phyloP scores from a whole-genome alignment of 768 basidiomycete genomes.

The Phylloporus arenicola region DNA sequence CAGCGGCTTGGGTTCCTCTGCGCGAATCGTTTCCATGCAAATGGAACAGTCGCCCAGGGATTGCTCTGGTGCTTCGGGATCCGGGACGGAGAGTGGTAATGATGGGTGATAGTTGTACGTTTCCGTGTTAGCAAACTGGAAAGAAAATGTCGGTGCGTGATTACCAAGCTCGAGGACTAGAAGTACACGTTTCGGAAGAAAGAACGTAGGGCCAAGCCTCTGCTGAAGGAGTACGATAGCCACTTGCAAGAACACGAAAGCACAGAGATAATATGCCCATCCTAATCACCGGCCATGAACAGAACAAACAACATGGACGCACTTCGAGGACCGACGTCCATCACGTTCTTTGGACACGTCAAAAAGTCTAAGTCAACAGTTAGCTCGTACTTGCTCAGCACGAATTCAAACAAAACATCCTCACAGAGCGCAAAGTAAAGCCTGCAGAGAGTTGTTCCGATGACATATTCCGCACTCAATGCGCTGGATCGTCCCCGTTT shows the following conservation, averaged over 20 bases:
- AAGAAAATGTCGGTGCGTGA: not conserved
- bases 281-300: conserved; percentile 33
- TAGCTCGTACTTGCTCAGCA: not conserved
- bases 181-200: conserved; percentile 66
- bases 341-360: conserved; percentile 77
- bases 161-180: not conserved
- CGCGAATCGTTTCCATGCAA: conserved; percentile 82
- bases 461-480: conserved; percentile 60
- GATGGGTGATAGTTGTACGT: conserved; percentile 83
- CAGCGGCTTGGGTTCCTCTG: conserved; percentile 39
- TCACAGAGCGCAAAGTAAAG: conserved; percentile 70
- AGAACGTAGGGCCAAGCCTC: conserved; percentile 73
- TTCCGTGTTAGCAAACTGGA: conserved; percentile 54
- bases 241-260: conserved; percentile 60
- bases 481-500: conserved; percentile 67
- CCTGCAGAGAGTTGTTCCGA: conserved; percentile 72
- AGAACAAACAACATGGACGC: conserved; percentile 21
- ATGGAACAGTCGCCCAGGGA: conserved; percentile 86
- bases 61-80: conserved; percentile 70
- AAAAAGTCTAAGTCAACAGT: conserved; percentile 57
- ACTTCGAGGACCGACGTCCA: conserved; percentile 76
- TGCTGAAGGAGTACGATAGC: conserved; percentile 67
- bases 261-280: conserved; percentile 60
- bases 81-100: conserved; percentile 50
- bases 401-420: conserved; percentile 22